These are phyloP conservation scores for Passiflora organensis DNA, from an alignment of 345 rosid species.

Conservation along the genomic window DNA sequence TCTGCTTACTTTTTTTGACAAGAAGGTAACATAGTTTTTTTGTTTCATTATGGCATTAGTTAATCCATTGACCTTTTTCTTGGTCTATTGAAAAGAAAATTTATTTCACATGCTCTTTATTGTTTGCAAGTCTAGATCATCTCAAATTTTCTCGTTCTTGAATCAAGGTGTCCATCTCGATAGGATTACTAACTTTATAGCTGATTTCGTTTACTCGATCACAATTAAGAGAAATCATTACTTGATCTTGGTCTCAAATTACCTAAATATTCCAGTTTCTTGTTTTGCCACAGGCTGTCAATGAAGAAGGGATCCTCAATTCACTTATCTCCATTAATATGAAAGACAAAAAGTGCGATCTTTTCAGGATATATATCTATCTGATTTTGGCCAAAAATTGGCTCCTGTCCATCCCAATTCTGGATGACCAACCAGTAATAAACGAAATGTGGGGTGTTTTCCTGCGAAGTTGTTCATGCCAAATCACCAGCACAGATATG, in stretches of 20 bases:
- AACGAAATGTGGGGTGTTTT: conserved; percentile 61
- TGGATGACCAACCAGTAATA: conserved; percentile 50
- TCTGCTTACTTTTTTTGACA: conserved; percentile 45
- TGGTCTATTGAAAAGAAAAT: neutral
- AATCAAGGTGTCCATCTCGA: too few relatives aligned
- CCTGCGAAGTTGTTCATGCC: conserved; percentile 72
- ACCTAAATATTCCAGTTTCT: neutral
- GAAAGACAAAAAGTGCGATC: conserved; percentile 55
- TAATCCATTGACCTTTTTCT: neutral
- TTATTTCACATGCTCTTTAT: neutral
- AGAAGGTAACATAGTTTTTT: conserved; percentile 42
- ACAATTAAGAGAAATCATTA: too few relatives aligned
- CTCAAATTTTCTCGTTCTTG: too few relatives aligned
- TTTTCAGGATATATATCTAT: conserved; percentile 56
- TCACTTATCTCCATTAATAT: conserved; percentile 49
- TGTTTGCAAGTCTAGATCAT: neutral
- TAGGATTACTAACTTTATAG: too few relatives aligned
- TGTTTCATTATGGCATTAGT: neutral
- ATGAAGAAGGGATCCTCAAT: conserved; percentile 56
- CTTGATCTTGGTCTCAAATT: too few relatives aligned
- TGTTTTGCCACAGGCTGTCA: conserved; percentile 41
- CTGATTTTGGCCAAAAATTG: conserved; percentile 65
- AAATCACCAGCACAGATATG: conserved; percentile 66
- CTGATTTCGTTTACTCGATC: too few relatives aligned
- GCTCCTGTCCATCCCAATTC: conserved; percentile 45